Conservation (phyloP, 768 basidiomycete genomes). For the Amanita molliuscula region DNA sequence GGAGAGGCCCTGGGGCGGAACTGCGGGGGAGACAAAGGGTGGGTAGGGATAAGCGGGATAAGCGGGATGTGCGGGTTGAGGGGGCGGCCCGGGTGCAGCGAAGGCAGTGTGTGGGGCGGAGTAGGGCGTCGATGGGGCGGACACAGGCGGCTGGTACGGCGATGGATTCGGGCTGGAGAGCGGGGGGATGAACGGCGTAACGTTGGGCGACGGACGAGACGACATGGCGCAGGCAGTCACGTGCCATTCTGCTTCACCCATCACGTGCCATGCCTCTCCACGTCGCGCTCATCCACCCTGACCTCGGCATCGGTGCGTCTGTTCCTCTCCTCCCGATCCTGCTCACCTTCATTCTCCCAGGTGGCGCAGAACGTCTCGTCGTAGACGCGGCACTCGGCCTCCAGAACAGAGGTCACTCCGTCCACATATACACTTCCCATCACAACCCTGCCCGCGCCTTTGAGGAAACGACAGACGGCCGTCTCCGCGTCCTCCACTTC, state of each 20-base stretch:
- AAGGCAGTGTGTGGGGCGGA: conserved; percentile 15
- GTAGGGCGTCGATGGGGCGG: conserved; percentile 19
- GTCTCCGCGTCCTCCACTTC: conserved; percentile 54
- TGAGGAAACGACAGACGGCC: conserved; percentile 88
- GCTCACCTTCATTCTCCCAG: conserved; percentile 29
- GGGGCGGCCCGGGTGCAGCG: background rate
- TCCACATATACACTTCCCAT: conserved; percentile 89
- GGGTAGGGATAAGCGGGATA: conserved; percentile 2
- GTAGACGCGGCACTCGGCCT: conserved; percentile 92
- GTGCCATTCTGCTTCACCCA: background rate
- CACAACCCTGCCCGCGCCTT: conserved; percentile 86
- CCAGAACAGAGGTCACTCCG: conserved; percentile 72
- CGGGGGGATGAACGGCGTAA: conserved; percentile 29
- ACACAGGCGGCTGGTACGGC: conserved; percentile 20
- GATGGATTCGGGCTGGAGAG: conserved; percentile 26
- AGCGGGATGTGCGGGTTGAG: background rate
- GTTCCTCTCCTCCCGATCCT: conserved; percentile 5
- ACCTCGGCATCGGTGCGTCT: conserved; percentile 79
- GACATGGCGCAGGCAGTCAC: background rate
- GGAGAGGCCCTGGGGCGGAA: conserved; percentile 13
- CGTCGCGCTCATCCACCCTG: conserved; percentile 88
- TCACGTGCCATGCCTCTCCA: conserved; percentile 5
- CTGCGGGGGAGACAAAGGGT: conserved; percentile 7
- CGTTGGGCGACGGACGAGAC: conserved; percentile 6
- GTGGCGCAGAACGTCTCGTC: conserved; percentile 90